Evolutionary conservation across 768 basidiomycete genomes (phyloP).

Genomic region (Phylloporus sp.): DNA sequence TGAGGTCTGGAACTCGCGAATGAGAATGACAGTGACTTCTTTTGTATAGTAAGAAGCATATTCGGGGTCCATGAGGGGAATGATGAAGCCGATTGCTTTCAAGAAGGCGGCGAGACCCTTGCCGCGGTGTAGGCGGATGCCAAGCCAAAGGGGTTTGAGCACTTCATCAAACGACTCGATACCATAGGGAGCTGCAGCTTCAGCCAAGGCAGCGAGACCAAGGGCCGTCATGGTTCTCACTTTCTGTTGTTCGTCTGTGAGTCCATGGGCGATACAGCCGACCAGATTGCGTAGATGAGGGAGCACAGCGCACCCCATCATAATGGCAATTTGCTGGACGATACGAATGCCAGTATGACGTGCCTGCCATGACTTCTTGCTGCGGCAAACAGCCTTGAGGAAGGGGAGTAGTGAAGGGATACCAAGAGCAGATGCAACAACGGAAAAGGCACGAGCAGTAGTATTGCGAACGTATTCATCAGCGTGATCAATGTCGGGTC

Average conservation of each 20-base stretch:
- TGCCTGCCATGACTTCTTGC: slow-evolving; percentile 99
- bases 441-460: slow-evolving; percentile 97
- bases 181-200: slow-evolving; percentile 97
- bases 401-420: slow-evolving; percentile 97
- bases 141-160: slow-evolving; percentile 73
- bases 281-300: slow-evolving; percentile 97
- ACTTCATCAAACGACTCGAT: slow-evolving; percentile 99
- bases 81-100: slow-evolving; percentile 97
- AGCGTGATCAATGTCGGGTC: slow-evolving; percentile 98
- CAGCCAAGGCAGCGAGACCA: slow-evolving; percentile 85
- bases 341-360: slow-evolving; percentile 99
- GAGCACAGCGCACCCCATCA: slow-evolving; percentile 99
- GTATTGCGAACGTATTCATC: slow-evolving; percentile 99
- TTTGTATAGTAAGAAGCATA: slow-evolving; percentile 99
- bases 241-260: slow-evolving; percentile 77
- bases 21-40: slow-evolving; percentile 94
- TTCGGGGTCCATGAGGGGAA: slow-evolving; percentile 99
- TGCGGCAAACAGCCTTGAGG: slow-evolving; percentile 96
- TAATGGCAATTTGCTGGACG: slow-evolving; percentile 98
- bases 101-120: slow-evolving; percentile 76
- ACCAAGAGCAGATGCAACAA: slow-evolving; percentile 96
- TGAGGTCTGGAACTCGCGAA: slow-evolving; percentile 97
- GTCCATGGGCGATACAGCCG: slow-evolving; percentile 85
- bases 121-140: slow-evolving; percentile 74
- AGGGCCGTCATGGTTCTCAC: slow-evolving; percentile 79